phyloP scores from a whole-genome alignment of 2,329 filamentous ascomycete species.

The Parastagonospora avenae region DNA sequence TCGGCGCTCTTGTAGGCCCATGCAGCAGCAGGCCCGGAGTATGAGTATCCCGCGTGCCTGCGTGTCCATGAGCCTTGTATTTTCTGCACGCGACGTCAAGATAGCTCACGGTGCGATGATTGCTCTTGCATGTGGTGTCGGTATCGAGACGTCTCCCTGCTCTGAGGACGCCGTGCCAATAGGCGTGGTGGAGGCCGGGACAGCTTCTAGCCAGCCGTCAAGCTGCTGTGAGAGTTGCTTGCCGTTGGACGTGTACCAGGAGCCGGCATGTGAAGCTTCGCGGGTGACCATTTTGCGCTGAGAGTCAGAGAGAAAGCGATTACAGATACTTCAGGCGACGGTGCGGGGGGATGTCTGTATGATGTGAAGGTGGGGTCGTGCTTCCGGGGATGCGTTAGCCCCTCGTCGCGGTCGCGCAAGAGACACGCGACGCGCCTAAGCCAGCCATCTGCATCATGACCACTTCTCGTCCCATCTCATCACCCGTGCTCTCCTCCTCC shows the following conservation, averaged over 20 bases:
- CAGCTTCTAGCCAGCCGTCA: slow-evolving; percentile 72
- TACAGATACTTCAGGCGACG: background rate
- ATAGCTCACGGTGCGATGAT: slow-evolving; percentile 87
- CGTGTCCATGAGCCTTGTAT: slow-evolving; percentile 34
- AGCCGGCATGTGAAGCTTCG: slow-evolving; percentile 77
- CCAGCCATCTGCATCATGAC: slow-evolving; percentile 33
- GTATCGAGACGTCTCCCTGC: slow-evolving; percentile 56
- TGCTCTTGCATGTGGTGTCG: slow-evolving; percentile 74
- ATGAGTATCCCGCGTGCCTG: slow-evolving; percentile 92
- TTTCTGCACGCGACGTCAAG: background rate
- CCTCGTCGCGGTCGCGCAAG: slow-evolving; percentile 28
- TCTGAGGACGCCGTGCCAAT: slow-evolving; percentile 55
- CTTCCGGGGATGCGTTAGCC: slow-evolving; percentile 1
- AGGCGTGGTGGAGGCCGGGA: slow-evolving; percentile 69
- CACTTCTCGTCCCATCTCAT: slow-evolving; percentile 12
- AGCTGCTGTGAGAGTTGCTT: slow-evolving; percentile 70
- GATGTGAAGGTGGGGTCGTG: background rate
- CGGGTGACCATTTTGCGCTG: slow-evolving; percentile 47
- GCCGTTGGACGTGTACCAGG: slow-evolving; percentile 77
- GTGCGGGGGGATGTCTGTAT: background rate
- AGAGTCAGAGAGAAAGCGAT: background rate
- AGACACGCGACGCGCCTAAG: slow-evolving; percentile 21
- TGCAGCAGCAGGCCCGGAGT: slow-evolving; percentile 88
- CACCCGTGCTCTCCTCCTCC: background rate
- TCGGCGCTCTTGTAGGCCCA: slow-evolving; percentile 94